phyloP scores from a whole-genome alignment of 2,329 filamentous ascomycete genomes.

The Claviceps monticola region DNA sequence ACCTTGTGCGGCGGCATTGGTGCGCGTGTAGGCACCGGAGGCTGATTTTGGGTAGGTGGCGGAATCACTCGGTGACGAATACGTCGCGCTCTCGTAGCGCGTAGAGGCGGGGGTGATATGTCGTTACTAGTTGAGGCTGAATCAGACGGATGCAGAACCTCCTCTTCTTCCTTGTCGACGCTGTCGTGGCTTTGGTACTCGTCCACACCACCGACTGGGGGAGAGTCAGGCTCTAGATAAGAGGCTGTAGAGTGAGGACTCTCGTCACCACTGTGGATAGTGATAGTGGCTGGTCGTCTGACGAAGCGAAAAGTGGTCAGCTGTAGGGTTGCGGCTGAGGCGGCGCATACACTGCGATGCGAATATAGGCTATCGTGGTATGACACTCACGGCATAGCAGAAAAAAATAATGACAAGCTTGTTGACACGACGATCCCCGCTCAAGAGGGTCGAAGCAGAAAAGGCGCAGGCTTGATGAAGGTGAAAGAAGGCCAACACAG shows the following conservation, averaged over 20 bases:
- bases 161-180: conserved; percentile 10
- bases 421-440: conserved; percentile 29
- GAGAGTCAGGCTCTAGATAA: conserved; percentile 16
- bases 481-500: not conserved
- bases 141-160: conserved; percentile 42
- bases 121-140: conserved; percentile 38
- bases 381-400: conserved; percentile 31
- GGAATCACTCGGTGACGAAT: conserved; percentile 20
- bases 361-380: not conserved
- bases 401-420: conserved; percentile 15
- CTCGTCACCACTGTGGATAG: conserved; percentile 15
- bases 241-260: conserved; percentile 21
- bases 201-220: conserved; percentile 23
- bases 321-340: conserved; percentile 11
- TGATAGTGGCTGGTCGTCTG: conserved; percentile 15
- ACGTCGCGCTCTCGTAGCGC: conserved; percentile 12
- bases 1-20: conserved; percentile 45
- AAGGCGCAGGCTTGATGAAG: conserved; percentile 13
- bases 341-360: not conserved
- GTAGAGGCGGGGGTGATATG: conserved; percentile 11
- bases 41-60: conserved; percentile 23
- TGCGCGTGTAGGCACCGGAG: conserved; percentile 19
- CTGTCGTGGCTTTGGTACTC: conserved; percentile 21
- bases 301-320: conserved; percentile 14
- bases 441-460: conserved; percentile 32